Evolutionary conservation across 2,329 filamentous ascomycete species (phyloP), one percentile per base, ranked within the genome.

Genomic region (Cladosporium sp.): DNA sequence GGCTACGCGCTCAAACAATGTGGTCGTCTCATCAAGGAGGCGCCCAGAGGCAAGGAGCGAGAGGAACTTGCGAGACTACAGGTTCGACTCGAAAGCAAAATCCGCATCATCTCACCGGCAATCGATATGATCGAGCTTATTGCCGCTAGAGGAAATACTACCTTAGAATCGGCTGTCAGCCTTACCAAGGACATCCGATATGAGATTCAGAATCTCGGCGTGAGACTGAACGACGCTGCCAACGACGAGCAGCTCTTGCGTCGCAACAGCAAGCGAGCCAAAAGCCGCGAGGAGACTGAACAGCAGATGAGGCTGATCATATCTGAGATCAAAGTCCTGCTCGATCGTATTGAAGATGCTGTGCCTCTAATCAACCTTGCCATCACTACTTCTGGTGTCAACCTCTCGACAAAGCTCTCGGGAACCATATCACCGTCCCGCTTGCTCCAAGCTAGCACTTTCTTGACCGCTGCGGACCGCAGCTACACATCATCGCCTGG

Each of bases 41-140:
- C 82, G 38, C 84, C 93, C 11, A 83, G 89, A 61, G 82, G 90
- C 63, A 57, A 60, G 46, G 78, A 83, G 28, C 78, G 86, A 46
- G 80, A 86, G 54, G 87, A 95, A 67, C 77, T 97, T 4, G 77
- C 82, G 53, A 69, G 73, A 2, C 74, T 96, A 10, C 89, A 95
- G 64, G 77, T 82, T 49, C 80, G 85, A 1, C 77, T 97, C 3
- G 82, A 95, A 61, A 84, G 80, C 68, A 97, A 95, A 69, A 95
- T 97, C 62, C 86, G 89, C 83, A 89, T 95, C 59, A 84, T 96
- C 43, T 90, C 89, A 9, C 91, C 91, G 1, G 87, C 89, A 9
- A 92, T 95, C 63, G 89, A 95, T 66, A 84, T 95, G 76, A 89
- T 95, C 62, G 89, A 95, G 68, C 79, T 96, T 62, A 93, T 93